A percentile compares a stretch with the other conserved stretches of the same genome.
phyloP scores from a whole-genome alignment of 805 yeast genomes.

The Candida ulmi region DNA sequence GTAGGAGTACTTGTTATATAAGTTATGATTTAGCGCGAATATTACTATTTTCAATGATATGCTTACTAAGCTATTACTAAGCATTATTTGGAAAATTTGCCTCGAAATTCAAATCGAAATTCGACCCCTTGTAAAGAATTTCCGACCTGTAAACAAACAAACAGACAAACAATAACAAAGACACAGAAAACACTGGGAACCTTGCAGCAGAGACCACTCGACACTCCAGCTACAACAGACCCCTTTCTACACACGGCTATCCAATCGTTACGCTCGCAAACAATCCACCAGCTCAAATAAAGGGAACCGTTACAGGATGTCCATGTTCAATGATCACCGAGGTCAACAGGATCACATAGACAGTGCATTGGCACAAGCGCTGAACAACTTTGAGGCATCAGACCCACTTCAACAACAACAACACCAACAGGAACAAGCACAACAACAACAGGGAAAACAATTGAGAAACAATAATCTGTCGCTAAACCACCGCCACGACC shows the following conservation, averaged over 20 bases:
- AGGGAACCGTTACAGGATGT: neutral
- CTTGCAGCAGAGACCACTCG: too few relatives aligned
- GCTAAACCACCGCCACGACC: constrained; percentile 4
- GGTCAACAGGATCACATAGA: constrained; percentile 9
- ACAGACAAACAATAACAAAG: neutral
- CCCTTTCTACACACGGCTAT: too few relatives aligned
- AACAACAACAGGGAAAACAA: constrained; percentile 5
- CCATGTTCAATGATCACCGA: constrained; percentile 10
- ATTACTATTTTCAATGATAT: too few relatives aligned
- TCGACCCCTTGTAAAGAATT: constrained; percentile 1
- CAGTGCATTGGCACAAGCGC: constrained; percentile 12
- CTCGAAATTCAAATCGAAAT: neutral
- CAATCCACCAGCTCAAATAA: too few relatives aligned
- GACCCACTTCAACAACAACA: constrained; percentile 7
- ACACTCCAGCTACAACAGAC: neutral
- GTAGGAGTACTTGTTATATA: too few relatives aligned
- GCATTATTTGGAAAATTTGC: neutral
- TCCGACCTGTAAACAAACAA: constrained; percentile 1
- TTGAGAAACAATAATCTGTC: constrained; percentile 4
- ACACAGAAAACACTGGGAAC: too few relatives aligned
- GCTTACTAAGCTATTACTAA: too few relatives aligned
- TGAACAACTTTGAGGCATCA: constrained; percentile 8
- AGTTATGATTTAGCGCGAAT: too few relatives aligned
- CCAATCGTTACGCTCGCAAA: too few relatives aligned
- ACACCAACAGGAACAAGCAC: constrained; percentile 13